Evolutionary conservation across 2,329 filamentous ascomycete genomes (phyloP).

Genomic region (Ilyonectria destructans): DNA sequence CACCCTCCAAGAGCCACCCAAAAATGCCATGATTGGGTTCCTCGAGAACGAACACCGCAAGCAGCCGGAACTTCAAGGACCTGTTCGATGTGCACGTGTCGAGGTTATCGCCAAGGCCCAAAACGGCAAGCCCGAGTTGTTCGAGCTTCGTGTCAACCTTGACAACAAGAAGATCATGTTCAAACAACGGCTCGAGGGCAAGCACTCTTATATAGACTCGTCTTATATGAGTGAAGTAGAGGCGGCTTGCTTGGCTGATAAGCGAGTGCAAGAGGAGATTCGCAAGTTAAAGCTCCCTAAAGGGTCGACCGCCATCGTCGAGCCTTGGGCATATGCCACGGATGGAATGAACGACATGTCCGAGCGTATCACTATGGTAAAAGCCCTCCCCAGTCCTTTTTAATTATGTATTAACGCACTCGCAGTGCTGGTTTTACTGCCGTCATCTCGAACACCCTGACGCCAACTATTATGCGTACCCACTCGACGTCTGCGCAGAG

Average conservation of each 20-base stretch:
- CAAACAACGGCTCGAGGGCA: slow-evolving; percentile 56
- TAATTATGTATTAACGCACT: not conserved
- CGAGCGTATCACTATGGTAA: slow-evolving; percentile 65
- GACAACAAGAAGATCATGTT: slow-evolving; percentile 34
- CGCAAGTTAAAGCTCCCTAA: slow-evolving; percentile 60
- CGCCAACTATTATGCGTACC: slow-evolving; percentile 71
- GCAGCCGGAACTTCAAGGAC: slow-evolving; percentile 27
- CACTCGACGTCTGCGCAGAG: slow-evolving; percentile 67
- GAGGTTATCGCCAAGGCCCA: slow-evolving; percentile 51
- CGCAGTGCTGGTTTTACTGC: slow-evolving; percentile 48
- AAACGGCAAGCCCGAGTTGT: slow-evolving; percentile 40
- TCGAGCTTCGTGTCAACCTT: slow-evolving; percentile 53
- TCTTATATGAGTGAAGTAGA: slow-evolving; percentile 66
- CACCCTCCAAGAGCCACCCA: slow-evolving; percentile 66
- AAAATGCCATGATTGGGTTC: slow-evolving; percentile 63
- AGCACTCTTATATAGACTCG: slow-evolving; percentile 65
- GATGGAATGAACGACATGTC: slow-evolving; percentile 69
- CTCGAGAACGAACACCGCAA: slow-evolving; percentile 59
- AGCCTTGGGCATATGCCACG: slow-evolving; percentile 71
- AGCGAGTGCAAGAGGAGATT: slow-evolving; percentile 61
- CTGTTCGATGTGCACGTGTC: slow-evolving; percentile 58
- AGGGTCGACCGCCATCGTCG: slow-evolving; percentile 63
- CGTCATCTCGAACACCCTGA: slow-evolving; percentile 60
- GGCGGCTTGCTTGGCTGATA: slow-evolving; percentile 62
- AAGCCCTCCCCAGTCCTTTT: slow-evolving; percentile 1